Percentiles rank a stretch among this genome's conserved stretches.
Conservation (phyloP, 2,329 filamentous ascomycete genomes). For the Colletotrichum sublineola region DNA sequence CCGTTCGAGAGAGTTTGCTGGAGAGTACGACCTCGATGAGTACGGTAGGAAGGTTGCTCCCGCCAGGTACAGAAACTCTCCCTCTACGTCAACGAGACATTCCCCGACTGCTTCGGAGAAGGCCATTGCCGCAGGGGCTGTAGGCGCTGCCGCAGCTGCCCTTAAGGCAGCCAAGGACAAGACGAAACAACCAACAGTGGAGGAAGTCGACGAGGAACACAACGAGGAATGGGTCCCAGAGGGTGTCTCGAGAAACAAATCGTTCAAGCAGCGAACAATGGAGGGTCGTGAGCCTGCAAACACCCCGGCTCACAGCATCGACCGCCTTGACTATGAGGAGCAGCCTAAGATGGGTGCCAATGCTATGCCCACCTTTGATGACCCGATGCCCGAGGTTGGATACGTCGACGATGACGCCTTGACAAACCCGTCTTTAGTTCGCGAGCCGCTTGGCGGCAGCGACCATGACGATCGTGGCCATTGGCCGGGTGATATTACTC, state of each 20-base stretch:
- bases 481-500: constrained; percentile 49
- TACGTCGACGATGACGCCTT: constrained; percentile 77
- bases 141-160: constrained; percentile 66
- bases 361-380: constrained; percentile 75
- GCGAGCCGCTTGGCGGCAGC: constrained; percentile 75
- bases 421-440: constrained; percentile 87
- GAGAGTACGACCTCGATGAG: constrained; percentile 70
- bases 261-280: constrained; percentile 75
- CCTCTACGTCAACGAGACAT: constrained; percentile 62
- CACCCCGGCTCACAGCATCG: constrained; percentile 71
- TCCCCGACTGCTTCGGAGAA: constrained; percentile 70
- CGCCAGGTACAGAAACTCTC: constrained; percentile 61
- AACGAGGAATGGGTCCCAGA: constrained; percentile 58
- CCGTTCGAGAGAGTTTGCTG: constrained; percentile 62
- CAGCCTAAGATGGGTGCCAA: constrained; percentile 73
- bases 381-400: constrained; percentile 84
- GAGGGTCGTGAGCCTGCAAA: constrained; percentile 67
- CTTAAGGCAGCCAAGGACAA: constrained; percentile 63
- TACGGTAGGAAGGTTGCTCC: constrained; percentile 68
- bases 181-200: constrained; percentile 53
- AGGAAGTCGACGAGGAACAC: constrained; percentile 51
- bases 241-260: constrained; percentile 71
- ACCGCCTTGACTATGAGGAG: constrained; percentile 67
- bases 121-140: constrained; percentile 69
- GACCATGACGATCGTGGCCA: constrained; percentile 48